Conservation (phyloP, 352 stramenopile species). For the Paralagenidium karlingii region DNA sequence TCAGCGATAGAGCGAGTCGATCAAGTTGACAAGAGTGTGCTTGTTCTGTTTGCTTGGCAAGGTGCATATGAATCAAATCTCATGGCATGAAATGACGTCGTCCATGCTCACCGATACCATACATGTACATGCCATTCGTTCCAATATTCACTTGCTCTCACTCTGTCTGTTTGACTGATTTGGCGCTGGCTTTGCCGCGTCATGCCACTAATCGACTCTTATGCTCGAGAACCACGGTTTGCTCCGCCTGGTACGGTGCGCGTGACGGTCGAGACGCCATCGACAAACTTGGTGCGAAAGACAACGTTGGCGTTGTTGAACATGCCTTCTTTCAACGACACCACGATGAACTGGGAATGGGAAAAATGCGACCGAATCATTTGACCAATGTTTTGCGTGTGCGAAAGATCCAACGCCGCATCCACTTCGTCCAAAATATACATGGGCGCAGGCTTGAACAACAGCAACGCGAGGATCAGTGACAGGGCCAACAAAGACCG, state of each 20-base stretch:
- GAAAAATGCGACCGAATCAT: constrained; percentile 99
- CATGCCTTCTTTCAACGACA: constrained; percentile 99
- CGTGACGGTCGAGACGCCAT: constrained; percentile 98
- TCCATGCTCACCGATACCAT: too few species aligned
- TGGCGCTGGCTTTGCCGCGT: too few species aligned
- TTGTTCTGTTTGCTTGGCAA: too few species aligned
- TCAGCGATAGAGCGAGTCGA: too few species aligned
- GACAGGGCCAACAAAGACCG: constrained; percentile 98
- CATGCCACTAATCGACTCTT: too few species aligned
- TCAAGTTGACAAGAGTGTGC: too few species aligned
- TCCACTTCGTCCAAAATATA: constrained; percentile 99
- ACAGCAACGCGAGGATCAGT: constrained; percentile 95
- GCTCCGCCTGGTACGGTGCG: constrained; percentile 81
- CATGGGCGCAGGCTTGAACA: constrained; percentile 99
- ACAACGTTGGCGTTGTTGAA: constrained; percentile 99
- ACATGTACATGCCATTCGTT: too few species aligned
- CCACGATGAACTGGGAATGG: constrained; percentile 99
- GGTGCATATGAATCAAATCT: too few species aligned
- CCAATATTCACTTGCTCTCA: too few species aligned
- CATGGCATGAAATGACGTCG: too few species aligned
- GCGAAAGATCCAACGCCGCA: constrained; percentile 96
- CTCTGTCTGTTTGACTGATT: too few species aligned
- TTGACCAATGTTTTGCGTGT: constrained; percentile 99
- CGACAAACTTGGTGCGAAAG: constrained; percentile 99
- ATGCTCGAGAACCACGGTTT: too few species aligned